Base-by-base conservation (phyloP, 352 stramenopile genomes). In the Detonula confervacea region DNA sequence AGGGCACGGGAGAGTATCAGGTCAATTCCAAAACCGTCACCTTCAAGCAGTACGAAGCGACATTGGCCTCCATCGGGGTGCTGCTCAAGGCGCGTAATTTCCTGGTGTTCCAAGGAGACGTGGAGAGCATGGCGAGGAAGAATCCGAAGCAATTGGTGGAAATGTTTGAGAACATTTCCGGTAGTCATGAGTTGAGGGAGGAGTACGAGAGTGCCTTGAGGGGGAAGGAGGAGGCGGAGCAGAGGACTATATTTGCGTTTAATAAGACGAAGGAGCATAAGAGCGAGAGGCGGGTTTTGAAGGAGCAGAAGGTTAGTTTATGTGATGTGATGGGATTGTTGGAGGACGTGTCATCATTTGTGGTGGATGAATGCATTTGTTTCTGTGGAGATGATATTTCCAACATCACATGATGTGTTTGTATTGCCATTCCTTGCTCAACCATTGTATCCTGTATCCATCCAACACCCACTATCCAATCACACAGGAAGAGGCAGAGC, bases 71-170 rank as follows among this genome's bases (percentile, higher is more conserved):
- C 29, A 98, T 99, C 77, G 97, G 97, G 2, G 97, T 99, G 24
- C 87, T 99, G 24, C 94, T 99, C 35, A 99, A 99, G 82, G 97
- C 97, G 6, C 91, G 97, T n/a, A 99, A 99, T 86, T 99, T 99
- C 79, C 80, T 99, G 6, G 97, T 99, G 4, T 99, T 99, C 86
- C 97, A 99, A 78, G 97, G 97, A 39, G 98, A 99, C 85, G 97
- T 99, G 24, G 97, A 99, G 85, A 96, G 92, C 25, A 97, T 99
- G 63, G 97, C 97, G 0, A 96, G 95, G 39, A 98, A 98, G 80
- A 97, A 92, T 62, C 97, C 97, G 0, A 93, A 96, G 7, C 95
- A 99, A 72, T 87, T 99, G 20, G 98, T 97, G 0, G 95, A 98
- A 81, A 89, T 99, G 3, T 97, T 99, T 72, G 97, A 99, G 86